Base-by-base conservation (phyloP, 768 basidiomycete genomes). In the Psilocybe tampanensis region DNA sequence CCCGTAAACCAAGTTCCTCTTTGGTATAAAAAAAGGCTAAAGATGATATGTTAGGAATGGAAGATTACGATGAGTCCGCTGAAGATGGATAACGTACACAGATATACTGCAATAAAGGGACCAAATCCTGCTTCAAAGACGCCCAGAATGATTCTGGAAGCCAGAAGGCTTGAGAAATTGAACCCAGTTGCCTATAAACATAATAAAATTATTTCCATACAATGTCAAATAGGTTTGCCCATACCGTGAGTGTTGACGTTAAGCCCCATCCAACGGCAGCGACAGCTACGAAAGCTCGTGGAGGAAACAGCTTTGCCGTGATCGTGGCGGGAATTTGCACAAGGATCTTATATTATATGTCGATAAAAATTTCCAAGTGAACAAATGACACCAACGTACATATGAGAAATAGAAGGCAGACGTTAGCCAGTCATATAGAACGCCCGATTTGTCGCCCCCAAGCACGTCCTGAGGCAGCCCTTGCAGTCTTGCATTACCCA, bases 351-450 rank as follows among this genome's bases (percentile, higher is more conserved):
- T 53, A 44, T n/a, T n/a, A 21, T 33, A 12, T 54, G 26, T 44
- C 17, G 9, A 41, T 24, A 21, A 8, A 22, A 2, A 21, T 39
- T 45, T 43, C 18, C 13, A 34, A 33, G n/a, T n/a, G 23, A 34
- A 33, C 11, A 47, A 17, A 34, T 33, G n/a, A 17, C 12, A 1
- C 26, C 34, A 22, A 60, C 82, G 55, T 55, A 88, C 89, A 68
- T 92, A 92, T 60, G 91, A 84, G 70, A 92, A 84, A 72, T 87
- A 92, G 73, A 92, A 93, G 8, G 80, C 78, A 1, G 89, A 86
- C 55, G 86, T 88, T 43, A 90, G 71, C 90, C 89, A 91, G 66
- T 89, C 89, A 64, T 89, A 92, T n/a, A 85, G 74, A 21, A 77
- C 60, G 1, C 90, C 89, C 0, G 83, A 85, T 8, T 80, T 80